Evolutionary conservation across 805 yeast genomes (phyloP), one percentile per base, ranked within the genome.

Genomic region (Peterozyma xylosa): DNA sequence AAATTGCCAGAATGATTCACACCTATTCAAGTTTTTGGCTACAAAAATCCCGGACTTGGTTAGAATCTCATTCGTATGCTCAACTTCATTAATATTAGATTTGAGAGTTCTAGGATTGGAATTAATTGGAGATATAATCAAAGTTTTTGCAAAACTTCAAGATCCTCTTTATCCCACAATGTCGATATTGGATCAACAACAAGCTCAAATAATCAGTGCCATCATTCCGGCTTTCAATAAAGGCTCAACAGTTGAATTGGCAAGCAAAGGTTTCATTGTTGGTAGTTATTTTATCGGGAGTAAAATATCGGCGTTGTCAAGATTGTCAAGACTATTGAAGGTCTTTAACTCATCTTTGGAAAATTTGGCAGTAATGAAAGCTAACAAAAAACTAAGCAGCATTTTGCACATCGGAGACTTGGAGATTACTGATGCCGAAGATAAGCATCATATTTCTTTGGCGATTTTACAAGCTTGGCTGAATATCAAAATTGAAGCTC

Each of bases 121-220:
- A 13, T 64, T 91, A 5, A 67, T 93, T 27, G 82, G 81, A 43
- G 74, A 75, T 38, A 69, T 86, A 2, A 66, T 93, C 30, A 71
- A 67, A 9, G 63, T 74, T 1, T 84, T 77, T 60, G 80, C 88
- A 0, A 70, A 71, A 21, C 61, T 79, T 40, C 73, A 68, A 10
- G 96, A 86, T 56, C 88, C 91, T 0, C 73, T 85, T 29, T 82
- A 80, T 52, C 82, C 86, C 0, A 79, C 80, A 3, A 74, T 75
- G 13, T 75, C 91, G 0, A 70, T 89, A 9, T 64, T 91, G 37
- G 96, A 86, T 51, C 97, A 90, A 61, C 96, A 86, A 55, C 96
- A 93, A 54, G 98, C 98, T 0, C 96, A 88, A 53, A 86, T 93
- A 9, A 82, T 86, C 9, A 82, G 96, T 46, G 95, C 98, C 0